Evolutionary conservation across 164 flowering plant genomes (phyloP), one percentile per base, ranked within the genome.

Genomic region (Macadamia integrifolia): DNA sequence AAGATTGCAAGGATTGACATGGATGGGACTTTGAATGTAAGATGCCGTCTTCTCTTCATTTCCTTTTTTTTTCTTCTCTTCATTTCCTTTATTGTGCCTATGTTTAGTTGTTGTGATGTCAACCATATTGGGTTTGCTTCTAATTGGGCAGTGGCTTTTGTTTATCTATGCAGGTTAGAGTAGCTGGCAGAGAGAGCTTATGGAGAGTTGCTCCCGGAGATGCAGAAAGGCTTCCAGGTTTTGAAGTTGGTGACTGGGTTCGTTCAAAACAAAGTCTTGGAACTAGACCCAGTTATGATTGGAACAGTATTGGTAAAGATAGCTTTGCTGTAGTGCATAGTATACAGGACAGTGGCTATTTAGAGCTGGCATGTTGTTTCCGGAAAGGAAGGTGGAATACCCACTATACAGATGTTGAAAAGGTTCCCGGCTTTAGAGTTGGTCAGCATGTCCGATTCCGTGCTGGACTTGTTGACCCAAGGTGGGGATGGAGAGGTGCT

Each of bases 161-260:
- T 42, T 68, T 48, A 14, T 70, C 29, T 69, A 3, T 75, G 61
- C 69, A 92, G 99, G 98, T 83, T 48, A 85, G 68, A 71, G 93
- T 94, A 61, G 79, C 88, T 73, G 92, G 97, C 15, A 81, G 97
- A 70, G 78, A 60, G n/a, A 78, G 78, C 74, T 75, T 90, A 61
- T 94, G 99, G 99, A 92, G 83, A 82, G 90, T 94, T 77, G 82
- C 97, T 67, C 99, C 99, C 61, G 97, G 99, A 68, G 99, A 94
- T 82, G 92, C 93, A 62, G 99, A 90, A 74, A 69, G 83, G 40
- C 93, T 92, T 61, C 80, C 97, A 40, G 97, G 96, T 18, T 86
- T 94, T 85, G 92, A 90, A 79, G 97, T 94, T 71, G 99, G 99
- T 72, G 97, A 94, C 70, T 94, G 99, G 99, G 99, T 94, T 14